Evolutionary conservation across 306 rosid genomes (phyloP).

Genomic region (Dryas alaskensis): DNA sequence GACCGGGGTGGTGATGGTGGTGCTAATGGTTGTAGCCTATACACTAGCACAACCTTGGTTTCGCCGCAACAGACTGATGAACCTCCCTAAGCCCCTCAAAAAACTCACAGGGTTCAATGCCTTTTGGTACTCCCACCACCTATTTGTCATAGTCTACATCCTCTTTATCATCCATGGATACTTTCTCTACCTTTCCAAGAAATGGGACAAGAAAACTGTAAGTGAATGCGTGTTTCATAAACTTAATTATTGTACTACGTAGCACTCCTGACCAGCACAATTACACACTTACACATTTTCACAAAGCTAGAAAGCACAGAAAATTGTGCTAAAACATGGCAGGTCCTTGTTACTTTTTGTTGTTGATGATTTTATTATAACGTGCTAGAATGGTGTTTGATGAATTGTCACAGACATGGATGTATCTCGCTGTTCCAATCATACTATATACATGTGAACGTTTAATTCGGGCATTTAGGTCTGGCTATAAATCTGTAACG

Average conservation of each 20-base stretch:
- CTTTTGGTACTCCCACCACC: constrained; percentile 93
- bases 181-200: constrained; percentile 69
- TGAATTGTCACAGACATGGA: constrained; percentile 63
- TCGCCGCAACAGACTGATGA: constrained; percentile 46
- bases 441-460: constrained; percentile 71
- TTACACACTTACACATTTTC: too few species aligned
- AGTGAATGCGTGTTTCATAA: constrained; percentile 3
- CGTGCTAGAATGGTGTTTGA: background rate
- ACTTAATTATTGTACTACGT: background rate
- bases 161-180: constrained; percentile 76
- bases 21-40: constrained; percentile 76
- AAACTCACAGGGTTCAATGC: constrained; percentile 87
- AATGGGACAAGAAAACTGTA: constrained; percentile 89
- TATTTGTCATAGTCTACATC: constrained; percentile 74
- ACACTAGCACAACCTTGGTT: constrained; percentile 89
- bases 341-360: too few species aligned
- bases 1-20: constrained; percentile 80
- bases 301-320: too few species aligned
- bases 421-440: constrained; percentile 81
- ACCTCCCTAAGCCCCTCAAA: constrained; percentile 63
- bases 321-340: too few species aligned
- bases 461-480: constrained; percentile 76
- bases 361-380: too few species aligned
- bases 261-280: background rate
- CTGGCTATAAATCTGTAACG: constrained; percentile 62